A percentile compares a stretch with the other conserved stretches of the same genome.
Evolutionary conservation across 2,329 filamentous ascomycete genomes (phyloP).

Genomic region (Samsoniella hepiali): DNA sequence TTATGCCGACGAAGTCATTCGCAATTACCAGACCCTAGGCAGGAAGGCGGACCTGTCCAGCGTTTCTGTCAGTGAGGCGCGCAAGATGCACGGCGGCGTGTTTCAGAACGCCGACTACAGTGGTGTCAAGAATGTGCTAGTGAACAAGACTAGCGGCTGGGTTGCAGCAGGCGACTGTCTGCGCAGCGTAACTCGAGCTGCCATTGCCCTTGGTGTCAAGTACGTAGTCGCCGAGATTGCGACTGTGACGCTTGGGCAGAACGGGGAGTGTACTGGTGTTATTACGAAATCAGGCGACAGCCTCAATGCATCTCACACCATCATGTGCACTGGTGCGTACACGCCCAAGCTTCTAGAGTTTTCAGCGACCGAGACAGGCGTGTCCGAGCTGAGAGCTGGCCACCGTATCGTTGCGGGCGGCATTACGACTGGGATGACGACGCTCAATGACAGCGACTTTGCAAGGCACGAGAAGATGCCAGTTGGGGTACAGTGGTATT

Average conservation of each 20-base stretch:
- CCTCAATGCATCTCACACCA: conserved; percentile 47
- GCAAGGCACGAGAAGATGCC: conserved; percentile 48
- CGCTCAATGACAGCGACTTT: conserved; percentile 46
- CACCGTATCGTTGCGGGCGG: conserved; percentile 56
- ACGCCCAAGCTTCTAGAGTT: conserved; percentile 54
- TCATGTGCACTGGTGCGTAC: conserved; percentile 57
- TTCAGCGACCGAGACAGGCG: conserved; percentile 46
- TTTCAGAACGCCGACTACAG: conserved; percentile 60
- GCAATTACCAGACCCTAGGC: conserved; percentile 49
- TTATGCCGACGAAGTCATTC: conserved; percentile 48
- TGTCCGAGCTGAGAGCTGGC: conserved; percentile 48
- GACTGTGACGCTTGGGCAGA: conserved; percentile 44
- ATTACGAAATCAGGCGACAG: conserved; percentile 41
- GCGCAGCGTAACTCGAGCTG: conserved; percentile 49
- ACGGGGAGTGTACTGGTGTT: conserved; percentile 47
- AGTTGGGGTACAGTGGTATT: conserved; percentile 42
- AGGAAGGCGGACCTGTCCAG: conserved; percentile 40
- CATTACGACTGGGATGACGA: conserved; percentile 56
- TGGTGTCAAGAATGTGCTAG: conserved; percentile 55
- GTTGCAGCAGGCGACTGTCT: conserved; percentile 59
- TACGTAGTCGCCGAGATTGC: conserved; percentile 54
- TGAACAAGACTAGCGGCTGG: conserved; percentile 63
- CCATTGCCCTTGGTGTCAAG: conserved; percentile 54
- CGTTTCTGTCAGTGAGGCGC: conserved; percentile 42
- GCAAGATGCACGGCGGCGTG: conserved; percentile 53